Evolutionary conservation across 139 green algal genomes (phyloP).

Genomic region (Chlamydomonas sphaeroides): DNA sequence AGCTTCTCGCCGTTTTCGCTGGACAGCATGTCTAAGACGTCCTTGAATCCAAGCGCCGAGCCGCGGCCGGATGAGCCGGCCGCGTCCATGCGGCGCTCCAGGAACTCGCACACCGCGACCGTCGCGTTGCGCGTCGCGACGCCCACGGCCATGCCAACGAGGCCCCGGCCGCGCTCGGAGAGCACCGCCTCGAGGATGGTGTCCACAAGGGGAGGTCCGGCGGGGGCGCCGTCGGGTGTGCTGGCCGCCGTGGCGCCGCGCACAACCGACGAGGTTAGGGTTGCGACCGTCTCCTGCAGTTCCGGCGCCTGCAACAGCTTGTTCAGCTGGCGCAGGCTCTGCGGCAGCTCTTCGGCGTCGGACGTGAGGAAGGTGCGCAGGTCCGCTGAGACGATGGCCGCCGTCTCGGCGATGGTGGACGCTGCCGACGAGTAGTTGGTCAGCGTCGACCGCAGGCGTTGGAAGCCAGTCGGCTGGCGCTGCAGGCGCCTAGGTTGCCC

Average conservation of each 20-base stretch:
- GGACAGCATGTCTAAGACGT: constrained; percentile 38
- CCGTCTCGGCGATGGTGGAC: constrained; percentile 2
- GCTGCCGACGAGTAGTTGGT: constrained; percentile 3
- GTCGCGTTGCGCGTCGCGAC: constrained; percentile 54
- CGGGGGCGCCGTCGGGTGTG: too few species aligned
- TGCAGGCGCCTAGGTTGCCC: too few species aligned
- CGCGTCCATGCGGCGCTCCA: constrained; percentile 45
- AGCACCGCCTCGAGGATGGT: constrained; percentile 55
- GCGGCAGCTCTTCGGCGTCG: constrained; percentile 40
- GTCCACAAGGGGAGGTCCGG: constrained; percentile 18
- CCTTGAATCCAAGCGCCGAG: background rate
- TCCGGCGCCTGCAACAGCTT: constrained; percentile 47
- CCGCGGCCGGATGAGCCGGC: background rate
- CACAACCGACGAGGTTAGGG: constrained; percentile 1
- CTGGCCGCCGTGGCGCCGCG: background rate
- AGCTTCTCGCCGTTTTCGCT: constrained; percentile 52
- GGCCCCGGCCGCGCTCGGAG: constrained; percentile 41
- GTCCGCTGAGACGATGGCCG: constrained; percentile 33
- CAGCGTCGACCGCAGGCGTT: background rate
- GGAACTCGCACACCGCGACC: constrained; percentile 45
- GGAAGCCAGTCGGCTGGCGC: background rate
- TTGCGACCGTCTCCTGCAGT: constrained; percentile 35
- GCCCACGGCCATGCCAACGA: constrained; percentile 56
- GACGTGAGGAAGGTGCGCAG: constrained; percentile 46
- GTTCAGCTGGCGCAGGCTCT: constrained; percentile 52